A percentile compares a stretch with the other conserved stretches of the same genome.
These are phyloP conservation scores for Ottelia alismoides DNA, from an alignment of 106 monocot genomes.

Conservation along the genomic window DNA sequence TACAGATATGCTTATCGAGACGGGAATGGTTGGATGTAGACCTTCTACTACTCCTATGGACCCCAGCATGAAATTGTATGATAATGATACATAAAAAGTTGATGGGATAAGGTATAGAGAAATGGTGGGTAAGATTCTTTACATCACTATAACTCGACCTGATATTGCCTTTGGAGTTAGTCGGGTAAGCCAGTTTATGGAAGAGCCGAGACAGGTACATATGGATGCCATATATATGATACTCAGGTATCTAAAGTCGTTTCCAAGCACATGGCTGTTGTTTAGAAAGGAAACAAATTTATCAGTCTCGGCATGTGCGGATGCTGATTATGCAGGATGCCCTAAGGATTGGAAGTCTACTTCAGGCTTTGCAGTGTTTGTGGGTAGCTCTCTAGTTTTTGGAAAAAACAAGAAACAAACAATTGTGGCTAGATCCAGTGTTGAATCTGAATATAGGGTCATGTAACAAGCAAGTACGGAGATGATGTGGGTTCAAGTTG, in stretches of 20 bases:
- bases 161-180: not conserved
- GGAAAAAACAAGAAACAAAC: not conserved
- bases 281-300: no score
- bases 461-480: not conserved
- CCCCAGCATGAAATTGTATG: no score
- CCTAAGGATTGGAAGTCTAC: not conserved
- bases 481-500: not conserved
- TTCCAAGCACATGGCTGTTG: no score
- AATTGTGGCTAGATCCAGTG: not conserved
- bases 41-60: no score
- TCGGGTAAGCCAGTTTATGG: not conserved
- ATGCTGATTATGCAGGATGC: not conserved
- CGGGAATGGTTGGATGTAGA: no score
- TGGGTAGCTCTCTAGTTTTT: not conserved
- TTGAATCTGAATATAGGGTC: not conserved
- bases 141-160: not conserved
- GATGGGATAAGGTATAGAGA: no score
- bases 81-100: no score
- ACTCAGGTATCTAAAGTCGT: no score
- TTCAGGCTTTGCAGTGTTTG: not conserved
- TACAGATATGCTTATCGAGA: no score
- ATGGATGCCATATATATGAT: no score
- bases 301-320: not conserved
- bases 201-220: not conserved
- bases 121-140: no score